Percentiles rank a stretch among this genome's conserved stretches.
These are phyloP conservation scores for Calocera cornea DNA, from an alignment of 768 basidiomycete genomes.

Conservation along the genomic window DNA sequence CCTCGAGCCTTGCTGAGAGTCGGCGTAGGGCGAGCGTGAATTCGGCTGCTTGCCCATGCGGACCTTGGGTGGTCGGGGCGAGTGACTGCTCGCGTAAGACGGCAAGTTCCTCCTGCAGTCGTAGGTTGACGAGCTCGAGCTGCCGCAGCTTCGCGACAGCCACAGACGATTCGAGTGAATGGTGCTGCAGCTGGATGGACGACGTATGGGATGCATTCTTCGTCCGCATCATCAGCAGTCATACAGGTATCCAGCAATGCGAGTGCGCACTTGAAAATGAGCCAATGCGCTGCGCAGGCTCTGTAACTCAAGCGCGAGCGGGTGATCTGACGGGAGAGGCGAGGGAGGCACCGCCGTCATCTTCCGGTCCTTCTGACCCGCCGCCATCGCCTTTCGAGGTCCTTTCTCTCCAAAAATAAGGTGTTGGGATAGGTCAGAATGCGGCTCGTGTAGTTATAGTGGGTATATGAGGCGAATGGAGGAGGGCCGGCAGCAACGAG, in stretches of 20 bases:
- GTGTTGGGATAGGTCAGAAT: no score
- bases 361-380: no score
- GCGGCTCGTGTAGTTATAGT: no score
- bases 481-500: no score
- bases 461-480: no score
- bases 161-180: background rate
- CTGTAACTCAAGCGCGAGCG: background rate
- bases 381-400: no score
- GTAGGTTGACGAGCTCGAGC: background rate
- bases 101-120: background rate
- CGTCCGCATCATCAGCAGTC: background rate
- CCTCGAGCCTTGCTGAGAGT: background rate
- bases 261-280: background rate
- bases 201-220: background rate
- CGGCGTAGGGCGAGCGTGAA: background rate
- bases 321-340: background rate
- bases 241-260: background rate
- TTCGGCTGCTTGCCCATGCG: background rate
- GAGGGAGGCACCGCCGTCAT: background rate
- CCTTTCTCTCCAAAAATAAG: no score
- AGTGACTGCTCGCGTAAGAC: background rate
- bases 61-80: background rate
- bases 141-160: background rate
- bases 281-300: background rate
- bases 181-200: background rate